phyloP scores from a whole-genome alignment of 2,329 filamentous ascomycete species.

The Colletotrichum shisoi region DNA sequence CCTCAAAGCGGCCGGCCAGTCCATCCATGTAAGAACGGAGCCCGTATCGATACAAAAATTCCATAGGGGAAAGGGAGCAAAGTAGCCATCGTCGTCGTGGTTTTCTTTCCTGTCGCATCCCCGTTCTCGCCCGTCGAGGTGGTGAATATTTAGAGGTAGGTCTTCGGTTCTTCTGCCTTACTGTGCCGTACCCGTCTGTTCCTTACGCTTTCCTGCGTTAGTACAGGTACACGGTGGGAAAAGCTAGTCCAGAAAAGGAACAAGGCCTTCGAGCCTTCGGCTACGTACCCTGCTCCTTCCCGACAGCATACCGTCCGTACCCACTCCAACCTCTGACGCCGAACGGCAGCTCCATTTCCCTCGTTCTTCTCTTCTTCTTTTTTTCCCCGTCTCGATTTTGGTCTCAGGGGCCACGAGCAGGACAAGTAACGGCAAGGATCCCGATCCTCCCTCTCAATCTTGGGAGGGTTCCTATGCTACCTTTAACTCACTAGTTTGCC shows the following conservation, averaged over 20 bases:
- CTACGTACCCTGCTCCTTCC: constrained; percentile 22
- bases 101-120: background rate
- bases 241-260: background rate
- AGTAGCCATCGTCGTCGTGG: background rate
- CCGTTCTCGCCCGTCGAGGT: background rate
- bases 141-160: too few species aligned
- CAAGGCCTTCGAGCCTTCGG: background rate
- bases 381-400: constrained; percentile 3
- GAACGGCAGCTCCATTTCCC: constrained; percentile 18
- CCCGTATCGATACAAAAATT: constrained; percentile 21
- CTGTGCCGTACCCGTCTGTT: constrained; percentile 11
- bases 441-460: constrained; percentile 34
- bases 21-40: constrained; percentile 1
- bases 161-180: background rate
- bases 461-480: constrained; percentile 17
- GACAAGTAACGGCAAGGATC: constrained; percentile 36
- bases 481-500: background rate
- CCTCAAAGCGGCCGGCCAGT: background rate
- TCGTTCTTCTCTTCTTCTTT: constrained; percentile 10
- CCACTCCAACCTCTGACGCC: constrained; percentile 14
- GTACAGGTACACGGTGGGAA: background rate
- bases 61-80: background rate
- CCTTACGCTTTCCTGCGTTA: background rate
- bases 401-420: constrained; percentile 28
- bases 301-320: background rate